Evolutionary conservation across 1,284 basidiomycete genomes (phyloP), one percentile per base, ranked within the genome.

Genomic region (Testicularia cyperi): DNA sequence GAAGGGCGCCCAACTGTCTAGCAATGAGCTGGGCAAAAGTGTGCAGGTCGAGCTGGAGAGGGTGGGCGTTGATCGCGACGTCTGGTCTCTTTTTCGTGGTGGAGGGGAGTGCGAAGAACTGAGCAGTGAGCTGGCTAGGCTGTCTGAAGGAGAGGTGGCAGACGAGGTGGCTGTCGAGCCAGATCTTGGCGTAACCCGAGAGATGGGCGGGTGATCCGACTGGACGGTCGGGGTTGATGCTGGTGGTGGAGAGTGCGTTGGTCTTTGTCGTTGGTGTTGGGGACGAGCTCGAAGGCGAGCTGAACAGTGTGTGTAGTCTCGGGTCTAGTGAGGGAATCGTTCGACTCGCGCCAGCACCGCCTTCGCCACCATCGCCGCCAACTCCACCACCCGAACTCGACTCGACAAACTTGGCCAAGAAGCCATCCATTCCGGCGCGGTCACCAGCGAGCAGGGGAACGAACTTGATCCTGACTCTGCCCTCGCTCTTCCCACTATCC

Each of bases 401-500:
- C n/a, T 29, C 28, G 2, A 29, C 10, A n/a, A n/a, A 29, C 5
- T 16, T n/a, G 8, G 28, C 14, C 28, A 29, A 16, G 15, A n/a
- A 14, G 12, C n/a, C 28, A 3, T 16, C 2, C 28, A 29, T 4
- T 16, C 28, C 28, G 14, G 15, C 28, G 12, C 26, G 5, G 12
- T 3, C 6, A 6, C 15, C 14, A 8, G 31, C 30, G 14, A n/a
- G n/a, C n/a, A 57, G 14, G 1, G 54, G 43, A 0, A 57, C 43
- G 4, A 51, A 14, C 16, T 51, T 16, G 5, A 57, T 36, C 10
- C 14, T 37, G 0, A 45, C 22, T 19, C 10, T 27, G 7, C 18
- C 10, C 1, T 13, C 40, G 10, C 12, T 35, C 9, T 33, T 12
- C 6, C 5, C 14, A 15, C 29, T 7, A 2, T 16, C n/a, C 7